A percentile compares a stretch with the other conserved stretches of the same genome.
These are phyloP conservation scores for Pisolithus marmoratus DNA, from an alignment of 768 basidiomycete genomes.

Conservation along the genomic window DNA sequence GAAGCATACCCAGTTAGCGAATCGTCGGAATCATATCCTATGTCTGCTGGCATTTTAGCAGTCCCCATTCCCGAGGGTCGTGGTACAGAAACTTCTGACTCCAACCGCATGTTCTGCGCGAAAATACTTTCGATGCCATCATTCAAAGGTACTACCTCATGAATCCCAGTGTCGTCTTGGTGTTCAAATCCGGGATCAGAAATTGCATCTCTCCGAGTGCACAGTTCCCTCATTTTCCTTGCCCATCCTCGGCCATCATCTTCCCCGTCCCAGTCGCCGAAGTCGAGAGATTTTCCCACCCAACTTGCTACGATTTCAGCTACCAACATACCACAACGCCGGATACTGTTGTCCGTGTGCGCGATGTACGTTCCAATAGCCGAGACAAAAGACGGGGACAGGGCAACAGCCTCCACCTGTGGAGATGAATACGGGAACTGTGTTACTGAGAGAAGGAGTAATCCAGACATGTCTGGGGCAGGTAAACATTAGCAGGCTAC, in stretches of 20 bases:
- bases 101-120: conserved; percentile 1
- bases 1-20: conserved; percentile 75
- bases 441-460: conserved; percentile 61
- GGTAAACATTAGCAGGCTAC: background rate
- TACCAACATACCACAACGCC: conserved; percentile 88
- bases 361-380: conserved; percentile 71
- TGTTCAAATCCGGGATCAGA: conserved; percentile 27
- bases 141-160: conserved; percentile 6
- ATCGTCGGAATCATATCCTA: conserved; percentile 73
- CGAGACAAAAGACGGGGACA: conserved; percentile 57
- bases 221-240: conserved; percentile 49
- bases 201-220: conserved; percentile 48
- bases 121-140: conserved; percentile 10
- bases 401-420: conserved; percentile 39
- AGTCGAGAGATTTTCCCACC: conserved; percentile 63
- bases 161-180: conserved; percentile 1
- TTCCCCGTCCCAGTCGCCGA: conserved; percentile 80
- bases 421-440: conserved; percentile 52
- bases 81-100: background rate
- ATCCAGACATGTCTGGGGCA: conserved; percentile 59
- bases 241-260: conserved; percentile 63
- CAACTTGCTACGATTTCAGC: conserved; percentile 73
- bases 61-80: conserved; percentile 11
- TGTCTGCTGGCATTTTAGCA: conserved; percentile 15
- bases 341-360: conserved; percentile 69